These are phyloP conservation scores for Epichloe amarillans DNA, from an alignment of 2,329 filamentous ascomycete genomes.

Conservation along the genomic window DNA sequence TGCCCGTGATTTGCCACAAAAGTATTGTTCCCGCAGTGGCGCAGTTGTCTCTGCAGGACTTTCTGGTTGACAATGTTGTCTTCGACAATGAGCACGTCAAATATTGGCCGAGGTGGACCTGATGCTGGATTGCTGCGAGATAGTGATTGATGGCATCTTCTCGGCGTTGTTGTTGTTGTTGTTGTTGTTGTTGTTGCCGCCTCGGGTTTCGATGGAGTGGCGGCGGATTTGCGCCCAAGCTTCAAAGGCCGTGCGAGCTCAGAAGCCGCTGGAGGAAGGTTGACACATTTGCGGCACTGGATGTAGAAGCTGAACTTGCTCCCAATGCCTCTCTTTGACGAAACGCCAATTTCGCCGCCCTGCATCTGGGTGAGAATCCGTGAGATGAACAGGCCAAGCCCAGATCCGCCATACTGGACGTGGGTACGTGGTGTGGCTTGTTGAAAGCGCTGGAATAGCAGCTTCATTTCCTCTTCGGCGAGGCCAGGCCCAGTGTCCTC, in stretches of 20 bases:
- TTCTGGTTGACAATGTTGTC: conserved; percentile 56
- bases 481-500: conserved; percentile 58
- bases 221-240: conserved; percentile 16
- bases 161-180: neutral
- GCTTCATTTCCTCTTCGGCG: conserved; percentile 49
- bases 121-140: conserved; percentile 3
- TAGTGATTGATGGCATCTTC: neutral
- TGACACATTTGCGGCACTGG: conserved; percentile 45
- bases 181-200: conserved; percentile 5
- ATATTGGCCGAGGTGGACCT: conserved; percentile 17
- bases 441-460: conserved; percentile 55
- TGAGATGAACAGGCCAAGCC: conserved; percentile 62
- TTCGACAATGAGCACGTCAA: conserved; percentile 52
- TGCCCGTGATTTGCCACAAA: conserved; percentile 52
- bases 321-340: conserved; percentile 51
- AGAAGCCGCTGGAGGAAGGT: conserved; percentile 24
- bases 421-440: conserved; percentile 57
- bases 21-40: conserved; percentile 46
- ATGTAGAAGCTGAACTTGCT: conserved; percentile 70
- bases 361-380: conserved; percentile 64
- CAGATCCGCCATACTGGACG: conserved; percentile 59
- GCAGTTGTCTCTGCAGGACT: conserved; percentile 47
- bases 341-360: conserved; percentile 64
- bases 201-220: neutral
- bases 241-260: conserved; percentile 24